Evolutionary conservation across 768 basidiomycete genomes (phyloP), one percentile per base, ranked within the genome.

Genomic region (Mycena olivaceomarginata): DNA sequence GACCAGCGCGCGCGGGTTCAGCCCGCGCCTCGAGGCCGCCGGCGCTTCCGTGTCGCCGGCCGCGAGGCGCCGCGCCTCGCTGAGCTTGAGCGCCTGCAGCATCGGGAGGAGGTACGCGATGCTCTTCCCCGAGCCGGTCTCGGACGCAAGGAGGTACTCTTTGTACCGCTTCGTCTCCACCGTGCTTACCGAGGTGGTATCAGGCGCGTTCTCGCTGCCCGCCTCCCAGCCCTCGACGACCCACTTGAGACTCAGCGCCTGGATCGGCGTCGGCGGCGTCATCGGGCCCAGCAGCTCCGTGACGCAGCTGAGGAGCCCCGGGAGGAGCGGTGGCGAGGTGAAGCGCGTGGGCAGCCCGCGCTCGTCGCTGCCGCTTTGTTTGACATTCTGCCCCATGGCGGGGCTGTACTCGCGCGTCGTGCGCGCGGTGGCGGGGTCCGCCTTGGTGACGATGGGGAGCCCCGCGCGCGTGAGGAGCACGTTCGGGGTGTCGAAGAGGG

Each of bases 41-140:
- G 53, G 65, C 77, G 48, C 76, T 80, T 56, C 77, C 57, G 64
- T n/a, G 51, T 18, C 41, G 65, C 60, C 48, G 77, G 70, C 46
- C 62, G 59, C 65, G 39, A 39, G 18, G 10, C 70, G 68, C 43
- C 75, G 72, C 41, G 18, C 66, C 56, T 79, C 78, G 69, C 60
- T 74, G 67, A 79, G 82, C 83, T 98, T 98, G 82, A 98, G 87
- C 77, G 90, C 86, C 78, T 98, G 95, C 2, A 98, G 88, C 70
- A 98, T 84, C 0, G 97, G 97, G 7, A 98, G 89, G 57, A 98
- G 90, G 84, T 97, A 98, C 1, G 97, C 97, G 40, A 98, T 91
- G 2, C 95, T 97, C 86, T 98, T 98, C 1, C 97, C 97, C 0
- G 96, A 97, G 18, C 97, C 97, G 0, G 96, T 98, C 84, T 98